Evolutionary conservation across 352 stramenopile species (phyloP).

Genomic region (Phytophthora litchii): DNA sequence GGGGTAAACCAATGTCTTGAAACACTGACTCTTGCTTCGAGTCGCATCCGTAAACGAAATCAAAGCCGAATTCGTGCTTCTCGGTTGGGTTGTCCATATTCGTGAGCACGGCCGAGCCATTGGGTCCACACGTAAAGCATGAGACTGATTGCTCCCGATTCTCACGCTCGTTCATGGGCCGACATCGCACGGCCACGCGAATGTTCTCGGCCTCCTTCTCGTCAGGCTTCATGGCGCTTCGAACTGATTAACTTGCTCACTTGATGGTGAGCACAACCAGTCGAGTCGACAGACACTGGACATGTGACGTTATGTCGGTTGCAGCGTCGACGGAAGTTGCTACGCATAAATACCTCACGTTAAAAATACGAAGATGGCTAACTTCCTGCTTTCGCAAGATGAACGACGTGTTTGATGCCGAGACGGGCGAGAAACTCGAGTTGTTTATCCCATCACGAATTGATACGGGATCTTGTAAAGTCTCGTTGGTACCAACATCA

Average conservation of each 20-base stretch:
- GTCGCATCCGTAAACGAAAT: slow-evolving; percentile 88
- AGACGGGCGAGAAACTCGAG: slow-evolving; percentile 65
- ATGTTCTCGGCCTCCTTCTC: slow-evolving; percentile 91
- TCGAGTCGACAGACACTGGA: slow-evolving; percentile 4
- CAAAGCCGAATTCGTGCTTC: slow-evolving; percentile 88
- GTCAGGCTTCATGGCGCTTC: slow-evolving; percentile 75
- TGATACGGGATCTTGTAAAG: not conserved
- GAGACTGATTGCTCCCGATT: slow-evolving; percentile 73
- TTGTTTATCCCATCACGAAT: slow-evolving; percentile 23
- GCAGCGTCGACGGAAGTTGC: slow-evolving; percentile 6
- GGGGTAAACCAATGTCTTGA: slow-evolving; percentile 74
- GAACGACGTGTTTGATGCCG: slow-evolving; percentile 59
- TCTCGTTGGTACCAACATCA: not conserved
- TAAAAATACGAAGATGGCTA: slow-evolving; percentile 29
- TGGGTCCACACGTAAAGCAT: slow-evolving; percentile 65
- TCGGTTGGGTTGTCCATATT: slow-evolving; percentile 84
- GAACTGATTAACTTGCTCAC: not conserved
- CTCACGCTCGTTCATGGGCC: slow-evolving; percentile 92
- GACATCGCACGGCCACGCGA: slow-evolving; percentile 90
- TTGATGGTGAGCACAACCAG: not conserved
- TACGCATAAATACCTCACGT: slow-evolving; percentile 14
- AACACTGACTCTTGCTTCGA: slow-evolving; percentile 78
- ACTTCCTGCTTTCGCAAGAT: slow-evolving; percentile 15
- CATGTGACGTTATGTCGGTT: slow-evolving; percentile 30
- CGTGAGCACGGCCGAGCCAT: slow-evolving; percentile 80